A percentile compares a stretch with the other conserved stretches of the same genome.
Evolutionary conservation across 108 stramenopile genomes (phyloP).

Genomic region (Fragilaria radians): DNA sequence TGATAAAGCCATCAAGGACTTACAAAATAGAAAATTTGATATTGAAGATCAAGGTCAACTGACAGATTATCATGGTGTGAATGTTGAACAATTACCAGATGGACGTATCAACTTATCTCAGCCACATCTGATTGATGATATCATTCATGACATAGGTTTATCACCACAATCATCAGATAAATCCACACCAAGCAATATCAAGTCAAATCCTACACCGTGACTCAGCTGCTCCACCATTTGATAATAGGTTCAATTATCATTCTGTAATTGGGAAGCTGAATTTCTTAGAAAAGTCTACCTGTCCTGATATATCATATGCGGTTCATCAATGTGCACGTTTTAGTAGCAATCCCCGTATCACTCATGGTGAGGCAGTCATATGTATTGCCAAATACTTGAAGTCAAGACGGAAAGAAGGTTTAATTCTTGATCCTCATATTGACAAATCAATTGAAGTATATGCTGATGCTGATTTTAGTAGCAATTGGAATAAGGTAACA

Average conservation of each 20-base stretch:
- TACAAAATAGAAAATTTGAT: not conserved
- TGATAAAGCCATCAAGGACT: not conserved
- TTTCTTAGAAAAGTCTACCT: constrained; percentile 17
- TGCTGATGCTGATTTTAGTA: constrained; percentile 36
- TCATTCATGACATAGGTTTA: constrained; percentile 11
- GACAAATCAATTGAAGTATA: constrained; percentile 19
- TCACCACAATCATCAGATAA: too few relatives aligned
- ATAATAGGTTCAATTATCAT: constrained; percentile 10
- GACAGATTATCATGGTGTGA: constrained; percentile 1
- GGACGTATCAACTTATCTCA: constrained; percentile 1
- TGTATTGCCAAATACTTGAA: constrained; percentile 22
- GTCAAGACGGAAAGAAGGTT: constrained; percentile 15
- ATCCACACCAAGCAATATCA: too few relatives aligned
- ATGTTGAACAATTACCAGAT: not conserved
- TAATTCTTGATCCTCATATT: constrained; percentile 13
- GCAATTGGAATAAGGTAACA: constrained; percentile 13
- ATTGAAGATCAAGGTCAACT: not conserved
- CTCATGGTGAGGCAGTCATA: constrained; percentile 21
- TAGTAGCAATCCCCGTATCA: constrained; percentile 15
- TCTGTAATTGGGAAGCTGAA: constrained; percentile 39
- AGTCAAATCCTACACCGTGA: too few relatives aligned
- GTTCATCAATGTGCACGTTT: constrained; percentile 30
- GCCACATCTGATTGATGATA: constrained; percentile 2
- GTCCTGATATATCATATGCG: constrained; percentile 34
- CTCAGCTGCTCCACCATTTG: too few relatives aligned